phyloP scores from a whole-genome alignment of 306 rosid species.

The Prosopis cineraria region DNA sequence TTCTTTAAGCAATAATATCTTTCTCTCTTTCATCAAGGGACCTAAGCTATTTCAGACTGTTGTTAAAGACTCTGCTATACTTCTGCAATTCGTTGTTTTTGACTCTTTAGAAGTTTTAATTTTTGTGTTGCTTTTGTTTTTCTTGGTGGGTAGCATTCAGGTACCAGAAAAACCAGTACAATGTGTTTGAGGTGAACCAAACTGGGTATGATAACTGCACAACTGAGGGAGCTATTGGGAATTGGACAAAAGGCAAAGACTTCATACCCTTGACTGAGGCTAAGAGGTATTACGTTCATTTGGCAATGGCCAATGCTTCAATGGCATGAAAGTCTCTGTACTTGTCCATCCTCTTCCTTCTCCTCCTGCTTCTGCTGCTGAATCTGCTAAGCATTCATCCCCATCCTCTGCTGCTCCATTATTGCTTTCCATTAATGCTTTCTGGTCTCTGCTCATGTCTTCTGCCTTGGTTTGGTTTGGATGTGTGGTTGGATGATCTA shows the following conservation, averaged over 20 bases:
- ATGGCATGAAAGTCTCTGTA: constrained; percentile 82
- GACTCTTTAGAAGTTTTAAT: neutral
- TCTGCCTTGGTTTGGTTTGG: constrained; percentile 43
- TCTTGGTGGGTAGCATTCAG: constrained; percentile 67
- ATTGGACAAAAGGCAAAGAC: constrained; percentile 92
- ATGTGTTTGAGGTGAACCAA: constrained; percentile 89
- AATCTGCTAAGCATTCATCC: constrained; percentile 25
- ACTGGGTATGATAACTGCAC: constrained; percentile 94
- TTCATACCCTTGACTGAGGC: constrained; percentile 65
- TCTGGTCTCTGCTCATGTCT: constrained; percentile 32
- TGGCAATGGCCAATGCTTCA: constrained; percentile 86
- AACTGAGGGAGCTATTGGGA: constrained; percentile 75
- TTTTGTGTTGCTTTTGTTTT: neutral
- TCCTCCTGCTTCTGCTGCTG: constrained; percentile 41
- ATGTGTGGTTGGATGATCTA: constrained; percentile 43
- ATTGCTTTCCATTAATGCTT: constrained; percentile 16
- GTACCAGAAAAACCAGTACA: constrained; percentile 85
- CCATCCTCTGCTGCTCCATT: constrained; percentile 34
- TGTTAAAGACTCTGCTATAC: neutral
- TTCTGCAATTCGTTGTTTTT: neutral
- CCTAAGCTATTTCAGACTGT: no score
- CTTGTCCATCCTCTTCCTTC: constrained; percentile 68
- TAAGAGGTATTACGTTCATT: constrained; percentile 78
- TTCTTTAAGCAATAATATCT: no score
- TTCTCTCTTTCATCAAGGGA: no score